Evolutionary conservation across 177 flowering plant genomes (phyloP).

Genomic region (Vitis hybrid): DNA sequence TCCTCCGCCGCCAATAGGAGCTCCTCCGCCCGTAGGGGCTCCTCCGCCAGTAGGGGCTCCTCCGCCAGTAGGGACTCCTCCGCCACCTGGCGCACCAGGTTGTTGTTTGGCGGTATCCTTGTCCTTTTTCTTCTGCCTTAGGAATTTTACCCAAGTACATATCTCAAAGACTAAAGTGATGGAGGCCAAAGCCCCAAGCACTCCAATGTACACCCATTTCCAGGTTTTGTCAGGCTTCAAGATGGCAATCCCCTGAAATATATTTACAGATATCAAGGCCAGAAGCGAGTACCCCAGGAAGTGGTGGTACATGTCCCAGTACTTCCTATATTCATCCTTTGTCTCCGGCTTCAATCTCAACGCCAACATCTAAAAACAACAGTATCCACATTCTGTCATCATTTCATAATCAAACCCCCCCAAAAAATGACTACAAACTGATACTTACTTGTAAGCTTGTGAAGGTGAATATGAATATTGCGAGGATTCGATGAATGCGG

Average conservation of each 20-base stretch:
- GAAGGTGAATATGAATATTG: conserved; percentile 35
- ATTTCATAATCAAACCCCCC: background rate
- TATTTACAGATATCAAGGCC: conserved; percentile 33
- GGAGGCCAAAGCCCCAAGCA: conserved; percentile 26
- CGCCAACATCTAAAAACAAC: conserved; percentile 36
- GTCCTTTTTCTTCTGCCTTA: background rate
- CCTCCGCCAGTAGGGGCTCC: too few species aligned
- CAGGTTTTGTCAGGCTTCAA: conserved; percentile 24
- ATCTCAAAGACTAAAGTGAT: conserved; percentile 27
- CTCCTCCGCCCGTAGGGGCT: too few species aligned
- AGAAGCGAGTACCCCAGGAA: conserved; percentile 44
- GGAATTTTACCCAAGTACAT: conserved; percentile 30
- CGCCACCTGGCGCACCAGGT: too few species aligned
- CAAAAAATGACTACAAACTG: background rate
- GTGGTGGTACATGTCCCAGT: conserved; percentile 61
- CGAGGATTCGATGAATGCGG: conserved; percentile 28
- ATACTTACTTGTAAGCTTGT: conserved; percentile 40
- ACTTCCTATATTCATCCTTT: conserved; percentile 32
- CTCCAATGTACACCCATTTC: conserved; percentile 40
- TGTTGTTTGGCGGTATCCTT: too few species aligned
- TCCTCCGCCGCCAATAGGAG: too few species aligned
- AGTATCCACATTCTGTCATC: too few species aligned
- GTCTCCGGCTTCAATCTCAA: conserved; percentile 29
- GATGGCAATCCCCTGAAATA: conserved; percentile 43
- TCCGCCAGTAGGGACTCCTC: too few species aligned